phyloP scores from a whole-genome alignment of 2,329 filamentous ascomycete genomes.

The Monilinia polystroma region DNA sequence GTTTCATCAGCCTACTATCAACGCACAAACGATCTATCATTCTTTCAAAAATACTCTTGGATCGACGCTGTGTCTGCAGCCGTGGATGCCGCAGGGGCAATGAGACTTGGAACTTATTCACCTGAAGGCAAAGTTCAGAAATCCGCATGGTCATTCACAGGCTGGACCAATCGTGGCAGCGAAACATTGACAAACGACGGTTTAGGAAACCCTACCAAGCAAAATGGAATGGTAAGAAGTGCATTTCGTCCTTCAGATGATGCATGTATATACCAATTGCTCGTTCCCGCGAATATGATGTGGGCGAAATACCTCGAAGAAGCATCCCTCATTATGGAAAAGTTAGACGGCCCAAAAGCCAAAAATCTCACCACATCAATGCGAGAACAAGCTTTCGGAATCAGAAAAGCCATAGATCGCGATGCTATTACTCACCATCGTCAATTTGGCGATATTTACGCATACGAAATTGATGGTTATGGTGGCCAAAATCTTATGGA shows the following conservation, averaged over 20 bases:
- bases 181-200: slow-evolving; percentile 80
- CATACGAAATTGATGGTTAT: slow-evolving; percentile 74
- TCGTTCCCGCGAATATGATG: slow-evolving; percentile 89
- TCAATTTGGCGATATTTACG: slow-evolving; percentile 68
- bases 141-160: slow-evolving; percentile 72
- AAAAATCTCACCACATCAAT: slow-evolving; percentile 54
- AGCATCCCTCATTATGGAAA: slow-evolving; percentile 52
- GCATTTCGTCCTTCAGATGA: slow-evolving; percentile 92
- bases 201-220: slow-evolving; percentile 73
- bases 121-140: slow-evolving; percentile 54
- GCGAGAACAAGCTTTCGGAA: slow-evolving; percentile 57
- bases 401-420: slow-evolving; percentile 65
- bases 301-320: slow-evolving; percentile 62
- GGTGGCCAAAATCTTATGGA: slow-evolving; percentile 59
- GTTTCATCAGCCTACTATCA: slow-evolving; percentile 77
- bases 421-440: slow-evolving; percentile 67
- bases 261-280: slow-evolving; percentile 74
- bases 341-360: slow-evolving; percentile 46
- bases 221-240: slow-evolving; percentile 76
- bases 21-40: slow-evolving; percentile 66
- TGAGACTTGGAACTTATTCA: slow-evolving; percentile 74
- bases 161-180: slow-evolving; percentile 69
- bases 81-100: slow-evolving; percentile 65
- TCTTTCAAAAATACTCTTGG: slow-evolving; percentile 74
- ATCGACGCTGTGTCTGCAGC: slow-evolving; percentile 68